Evolutionary conservation across 129 eudicot genomes (phyloP).

Genomic region (Centella asiatica): DNA sequence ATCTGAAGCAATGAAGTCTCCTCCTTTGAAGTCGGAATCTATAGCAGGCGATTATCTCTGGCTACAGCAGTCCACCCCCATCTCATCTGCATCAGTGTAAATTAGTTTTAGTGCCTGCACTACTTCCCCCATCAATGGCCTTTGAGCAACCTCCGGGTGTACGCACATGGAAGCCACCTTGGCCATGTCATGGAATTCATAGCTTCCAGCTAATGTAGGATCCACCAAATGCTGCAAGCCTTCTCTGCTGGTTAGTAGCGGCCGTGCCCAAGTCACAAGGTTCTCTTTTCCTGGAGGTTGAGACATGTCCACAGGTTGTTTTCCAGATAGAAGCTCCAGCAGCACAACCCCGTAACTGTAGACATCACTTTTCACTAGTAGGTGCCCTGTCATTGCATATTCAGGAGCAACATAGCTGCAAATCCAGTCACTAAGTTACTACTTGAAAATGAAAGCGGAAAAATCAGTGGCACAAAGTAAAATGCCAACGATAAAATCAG

Average conservation of each 20-base stretch:
- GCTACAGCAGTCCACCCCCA: conserved; percentile 58
- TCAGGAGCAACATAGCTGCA: conserved; percentile 98
- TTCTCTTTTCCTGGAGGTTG: conserved; percentile 93
- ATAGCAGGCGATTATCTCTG: conserved; percentile 61
- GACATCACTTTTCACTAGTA: conserved; percentile 93
- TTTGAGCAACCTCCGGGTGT: conserved; percentile 85
- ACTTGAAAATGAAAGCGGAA: neutral
- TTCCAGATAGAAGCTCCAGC: conserved; percentile 82
- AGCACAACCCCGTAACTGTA: conserved; percentile 94
- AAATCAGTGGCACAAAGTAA: neutral
- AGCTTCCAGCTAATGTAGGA: conserved; percentile 55
- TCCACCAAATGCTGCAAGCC: conserved; percentile 74
- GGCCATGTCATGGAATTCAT: conserved; percentile 74
- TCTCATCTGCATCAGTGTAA: conserved; percentile 71
- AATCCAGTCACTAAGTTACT: neutral
- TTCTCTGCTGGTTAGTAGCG: conserved; percentile 69
- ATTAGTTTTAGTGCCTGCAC: conserved; percentile 92
- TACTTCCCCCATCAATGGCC: conserved; percentile 99
- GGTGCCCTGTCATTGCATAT: conserved; percentile 99
- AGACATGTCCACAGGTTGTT: conserved; percentile 92
- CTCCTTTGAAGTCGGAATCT: conserved; percentile 59
- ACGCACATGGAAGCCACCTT: conserved; percentile 95
- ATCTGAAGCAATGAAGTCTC: conserved; percentile 58
- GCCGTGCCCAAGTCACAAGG: conserved; percentile 93
- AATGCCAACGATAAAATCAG: neutral